A percentile compares a stretch with the other conserved stretches of the same genome.
Conservation (phyloP, 257 asterid genomes). For the Ilex asprella region DNA sequence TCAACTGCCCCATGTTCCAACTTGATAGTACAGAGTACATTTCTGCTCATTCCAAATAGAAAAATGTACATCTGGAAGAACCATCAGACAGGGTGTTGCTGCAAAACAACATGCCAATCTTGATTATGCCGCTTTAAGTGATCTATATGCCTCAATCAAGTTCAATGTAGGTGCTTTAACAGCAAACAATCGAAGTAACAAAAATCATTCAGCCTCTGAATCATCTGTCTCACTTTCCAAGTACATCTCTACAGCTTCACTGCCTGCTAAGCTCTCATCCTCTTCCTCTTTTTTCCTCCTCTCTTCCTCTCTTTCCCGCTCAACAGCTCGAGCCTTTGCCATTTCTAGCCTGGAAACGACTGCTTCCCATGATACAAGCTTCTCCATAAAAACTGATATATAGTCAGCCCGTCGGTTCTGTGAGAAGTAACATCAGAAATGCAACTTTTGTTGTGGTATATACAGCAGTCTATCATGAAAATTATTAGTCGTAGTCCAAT, state of each 20-base stretch:
- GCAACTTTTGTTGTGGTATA: not conserved
- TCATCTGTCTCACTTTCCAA: constrained; percentile 33
- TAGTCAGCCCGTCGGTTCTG: constrained; percentile 85
- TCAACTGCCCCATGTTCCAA: no score
- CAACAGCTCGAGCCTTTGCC: constrained; percentile 55
- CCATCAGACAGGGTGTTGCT: no score
- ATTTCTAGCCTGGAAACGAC: constrained; percentile 80
- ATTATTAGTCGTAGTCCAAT: not conserved
- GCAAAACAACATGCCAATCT: not conserved
- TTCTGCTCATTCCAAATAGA: no score
- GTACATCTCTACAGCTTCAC: constrained; percentile 38
- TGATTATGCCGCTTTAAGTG: not conserved
- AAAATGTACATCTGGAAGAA: no score
- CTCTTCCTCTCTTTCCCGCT: constrained; percentile 55
- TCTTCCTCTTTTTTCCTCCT: constrained; percentile 24
- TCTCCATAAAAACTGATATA: constrained; percentile 72
- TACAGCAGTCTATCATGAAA: not conserved
- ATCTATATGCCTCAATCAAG: not conserved
- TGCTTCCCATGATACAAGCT: constrained; percentile 91
- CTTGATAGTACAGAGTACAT: no score
- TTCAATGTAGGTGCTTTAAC: not conserved
- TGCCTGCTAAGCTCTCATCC: constrained; percentile 17
- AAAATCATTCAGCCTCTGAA: constrained; percentile 37
- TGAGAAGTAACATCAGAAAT: constrained; percentile 5
- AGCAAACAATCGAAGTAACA: not conserved